Base-by-base conservation (phyloP, 345 rosid genomes). In the Dipteronia dyeriana region DNA sequence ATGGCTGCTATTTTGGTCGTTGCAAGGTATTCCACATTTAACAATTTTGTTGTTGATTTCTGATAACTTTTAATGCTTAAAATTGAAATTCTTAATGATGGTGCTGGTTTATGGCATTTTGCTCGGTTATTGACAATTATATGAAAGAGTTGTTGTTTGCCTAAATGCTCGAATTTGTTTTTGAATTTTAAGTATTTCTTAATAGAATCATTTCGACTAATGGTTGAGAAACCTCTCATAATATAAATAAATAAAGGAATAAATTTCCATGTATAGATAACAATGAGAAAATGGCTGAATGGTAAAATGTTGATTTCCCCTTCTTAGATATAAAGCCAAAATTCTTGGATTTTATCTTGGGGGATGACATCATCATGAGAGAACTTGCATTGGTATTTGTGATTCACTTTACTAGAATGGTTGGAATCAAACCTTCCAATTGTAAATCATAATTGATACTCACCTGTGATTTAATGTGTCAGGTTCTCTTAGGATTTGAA, bases 1-100 rank as follows among this genome's bases (percentile, higher is more conserved):
- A 93, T 71, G 99, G 99, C 57, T 95, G 99, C 90, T 93, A 91
- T 82, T 95, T 85, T 80, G 97, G 99, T 68, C 96, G 90, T 60
- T 91, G 84, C 75, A 94, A 92, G 99, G 99, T 90, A 88, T 79
- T 73, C 73, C 8, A 53, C 14, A 14, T 23, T 34, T 66, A 8
- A 23, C 39, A 67, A 5, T 45, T 26, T 57, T 20, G 31, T 12
- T 39, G 2, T 2, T 7, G 20, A 20, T 29, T 56, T 79, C 29
- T 61, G 14, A 34, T 20, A 62, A 9, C 60, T 43, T 34, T 45
- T 34, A 71, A 14, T 16, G 75, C 51, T 14, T 78, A 38, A 41
- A 71, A n/a, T 70, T 64, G 31, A 67, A 49, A 43, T 54, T 39
- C 16, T 62, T 20, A 14, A 23, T 41, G 25, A 43, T 41, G 49